Percentiles rank a stretch among this genome's conserved stretches.
Evolutionary conservation across 2,329 filamentous ascomycete species (phyloP).

Genomic region (Gliomastix tumulicola): DNA sequence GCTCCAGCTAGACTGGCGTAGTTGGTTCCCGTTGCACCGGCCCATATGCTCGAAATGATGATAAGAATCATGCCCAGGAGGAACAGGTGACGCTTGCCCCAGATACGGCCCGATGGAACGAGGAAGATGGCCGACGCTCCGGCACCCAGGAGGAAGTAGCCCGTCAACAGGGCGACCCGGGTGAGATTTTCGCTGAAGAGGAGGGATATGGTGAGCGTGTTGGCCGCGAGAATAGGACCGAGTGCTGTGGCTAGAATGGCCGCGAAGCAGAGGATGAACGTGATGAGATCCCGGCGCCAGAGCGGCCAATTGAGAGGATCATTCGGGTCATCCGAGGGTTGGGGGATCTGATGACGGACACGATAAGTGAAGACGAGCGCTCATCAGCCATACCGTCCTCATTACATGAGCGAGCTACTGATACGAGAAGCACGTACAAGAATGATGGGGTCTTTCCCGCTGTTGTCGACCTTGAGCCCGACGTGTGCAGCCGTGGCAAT

Average conservation of each 20-base stretch:
- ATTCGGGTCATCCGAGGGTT: constrained; percentile 85
- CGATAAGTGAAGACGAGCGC: too few species aligned
- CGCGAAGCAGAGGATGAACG: constrained; percentile 68
- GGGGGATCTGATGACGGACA: constrained; percentile 53
- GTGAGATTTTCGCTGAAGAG: constrained; percentile 62
- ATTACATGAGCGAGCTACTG: too few species aligned
- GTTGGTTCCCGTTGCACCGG: constrained; percentile 57
- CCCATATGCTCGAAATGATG: constrained; percentile 72
- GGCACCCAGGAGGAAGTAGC: constrained; percentile 79
- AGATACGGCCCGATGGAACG: constrained; percentile 81
- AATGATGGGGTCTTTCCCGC: constrained; percentile 62
- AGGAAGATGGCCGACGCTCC: constrained; percentile 77
- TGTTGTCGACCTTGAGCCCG: constrained; percentile 65
- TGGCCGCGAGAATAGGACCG: constrained; percentile 80
- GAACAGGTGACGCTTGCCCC: constrained; percentile 89
- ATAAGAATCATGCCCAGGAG: constrained; percentile 69
- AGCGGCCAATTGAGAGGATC: constrained; percentile 83
- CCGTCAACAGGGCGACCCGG: constrained; percentile 74
- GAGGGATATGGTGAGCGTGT: constrained; percentile 70
- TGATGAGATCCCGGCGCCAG: constrained; percentile 77
- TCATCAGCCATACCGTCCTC: too few species aligned
- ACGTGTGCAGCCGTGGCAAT: constrained; percentile 27
- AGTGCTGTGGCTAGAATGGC: constrained; percentile 80
- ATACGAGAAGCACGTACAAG: constrained; percentile 59
- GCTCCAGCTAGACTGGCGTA: constrained; percentile 72